Percentiles rank a stretch among this genome's conserved stretches.
These are phyloP conservation scores for Iodosphaeria phyllophila DNA, from an alignment of 2,329 filamentous ascomycete genomes.

Conservation along the genomic window DNA sequence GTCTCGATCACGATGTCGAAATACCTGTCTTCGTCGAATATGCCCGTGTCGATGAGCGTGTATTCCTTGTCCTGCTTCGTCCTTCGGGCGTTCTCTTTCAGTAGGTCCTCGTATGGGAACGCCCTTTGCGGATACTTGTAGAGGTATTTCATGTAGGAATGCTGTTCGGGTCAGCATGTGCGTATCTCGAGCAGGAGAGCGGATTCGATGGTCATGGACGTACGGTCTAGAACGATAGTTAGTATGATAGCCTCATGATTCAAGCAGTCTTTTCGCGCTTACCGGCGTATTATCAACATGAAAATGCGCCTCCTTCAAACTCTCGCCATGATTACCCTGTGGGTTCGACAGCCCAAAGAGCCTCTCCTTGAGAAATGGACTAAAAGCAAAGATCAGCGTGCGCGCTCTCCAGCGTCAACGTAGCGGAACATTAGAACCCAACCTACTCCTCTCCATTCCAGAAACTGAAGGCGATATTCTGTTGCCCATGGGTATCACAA, in stretches of 20 bases:
- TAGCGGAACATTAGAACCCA: conserved; percentile 1
- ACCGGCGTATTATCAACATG: conserved; percentile 84
- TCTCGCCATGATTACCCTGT: conserved; percentile 93
- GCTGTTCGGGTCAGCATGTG: conserved; percentile 27
- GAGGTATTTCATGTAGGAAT: conserved; percentile 97
- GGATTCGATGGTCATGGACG: conserved; percentile 6
- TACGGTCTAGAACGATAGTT: conserved; percentile 22
- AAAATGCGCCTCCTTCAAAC: conserved; percentile 91
- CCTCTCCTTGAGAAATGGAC: conserved; percentile 84
- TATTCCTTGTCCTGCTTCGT: conserved; percentile 69
- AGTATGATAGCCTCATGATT: conserved; percentile 5
- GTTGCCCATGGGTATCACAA: conserved; percentile 70
- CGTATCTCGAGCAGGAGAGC: not conserved
- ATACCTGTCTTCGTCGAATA: conserved; percentile 78
- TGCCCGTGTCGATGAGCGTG: conserved; percentile 74
- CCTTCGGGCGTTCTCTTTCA: conserved; percentile 66
- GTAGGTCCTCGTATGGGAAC: conserved; percentile 80
- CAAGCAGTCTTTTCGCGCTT: conserved; percentile 12
- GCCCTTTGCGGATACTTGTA: conserved; percentile 91
- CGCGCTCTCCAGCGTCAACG: too few species aligned
- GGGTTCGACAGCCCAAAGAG: conserved; percentile 91
- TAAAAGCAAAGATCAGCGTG: too few species aligned
- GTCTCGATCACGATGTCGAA: conserved; percentile 97
- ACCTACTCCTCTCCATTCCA: conserved; percentile 90
- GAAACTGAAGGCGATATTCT: conserved; percentile 90